Evolutionary conservation across 2,329 filamentous ascomycete species (phyloP).

Genomic region (Esteya vermicola): DNA sequence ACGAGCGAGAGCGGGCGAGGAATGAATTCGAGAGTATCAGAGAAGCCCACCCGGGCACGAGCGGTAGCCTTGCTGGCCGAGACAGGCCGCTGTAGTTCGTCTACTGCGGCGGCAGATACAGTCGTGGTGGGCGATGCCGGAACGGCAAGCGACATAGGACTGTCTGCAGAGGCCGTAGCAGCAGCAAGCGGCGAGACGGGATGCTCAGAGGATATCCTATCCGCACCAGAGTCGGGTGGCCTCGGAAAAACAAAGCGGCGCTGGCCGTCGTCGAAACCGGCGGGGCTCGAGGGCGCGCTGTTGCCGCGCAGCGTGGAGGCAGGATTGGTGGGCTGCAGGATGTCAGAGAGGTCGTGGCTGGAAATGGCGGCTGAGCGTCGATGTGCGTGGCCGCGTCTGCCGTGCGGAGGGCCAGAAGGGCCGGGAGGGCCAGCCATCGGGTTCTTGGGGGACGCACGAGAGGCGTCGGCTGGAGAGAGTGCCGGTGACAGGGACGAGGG

Average conservation of each 20-base stretch:
- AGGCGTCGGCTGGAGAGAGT: not conserved
- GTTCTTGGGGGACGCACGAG: not conserved
- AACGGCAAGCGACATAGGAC: too few species aligned
- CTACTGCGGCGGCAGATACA: not conserved
- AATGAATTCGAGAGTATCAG: slow-evolving; percentile 71
- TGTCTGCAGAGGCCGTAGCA: too few species aligned
- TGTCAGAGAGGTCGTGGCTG: slow-evolving; percentile 61
- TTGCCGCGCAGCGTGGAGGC: slow-evolving; percentile 37
- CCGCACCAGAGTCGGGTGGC: not conserved
- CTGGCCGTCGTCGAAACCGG: slow-evolving; percentile 19
- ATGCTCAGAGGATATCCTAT: too few species aligned
- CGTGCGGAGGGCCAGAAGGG: slow-evolving; percentile 9
- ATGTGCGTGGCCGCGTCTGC: slow-evolving; percentile 61
- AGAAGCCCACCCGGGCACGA: slow-evolving; percentile 64
- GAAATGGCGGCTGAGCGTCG: slow-evolving; percentile 73
- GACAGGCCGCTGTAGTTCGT: slow-evolving; percentile 7
- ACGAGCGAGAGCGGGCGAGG: slow-evolving; percentile 70
- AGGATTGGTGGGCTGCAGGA: slow-evolving; percentile 45
- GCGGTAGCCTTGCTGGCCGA: slow-evolving; percentile 12
- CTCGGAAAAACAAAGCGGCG: not conserved
- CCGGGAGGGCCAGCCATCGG: not conserved
- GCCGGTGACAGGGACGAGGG: slow-evolving; percentile 17
- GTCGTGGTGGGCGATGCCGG: not conserved
- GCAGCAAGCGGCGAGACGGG: too few species aligned
- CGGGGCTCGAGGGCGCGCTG: slow-evolving; percentile 52